phyloP scores from a whole-genome alignment of 176 grass and related monocot genomes.

The Urochloa ruziziensis region DNA sequence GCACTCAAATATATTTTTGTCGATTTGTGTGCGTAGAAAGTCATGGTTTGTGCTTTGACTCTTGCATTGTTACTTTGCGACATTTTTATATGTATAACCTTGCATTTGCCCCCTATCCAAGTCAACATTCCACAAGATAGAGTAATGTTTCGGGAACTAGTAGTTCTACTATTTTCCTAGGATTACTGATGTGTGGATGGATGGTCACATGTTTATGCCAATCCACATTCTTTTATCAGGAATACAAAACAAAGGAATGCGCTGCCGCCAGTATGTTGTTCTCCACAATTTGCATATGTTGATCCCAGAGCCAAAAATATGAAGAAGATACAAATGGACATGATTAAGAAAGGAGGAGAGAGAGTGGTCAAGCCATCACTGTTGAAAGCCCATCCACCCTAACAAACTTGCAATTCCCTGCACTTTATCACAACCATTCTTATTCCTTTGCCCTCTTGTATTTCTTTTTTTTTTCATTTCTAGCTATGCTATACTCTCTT shows the following conservation, averaged over 20 bases:
- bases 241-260: too few relatives aligned
- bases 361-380: slow-evolving; percentile 9
- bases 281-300: background rate
- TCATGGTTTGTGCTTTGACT: slow-evolving; percentile 21
- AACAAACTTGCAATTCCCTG: slow-evolving; percentile 18
- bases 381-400: slow-evolving; percentile 20
- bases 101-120: background rate
- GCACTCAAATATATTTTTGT: background rate
- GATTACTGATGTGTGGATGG: background rate
- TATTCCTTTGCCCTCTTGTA: background rate
- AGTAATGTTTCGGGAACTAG: background rate
- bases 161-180: background rate
- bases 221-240: too few relatives aligned
- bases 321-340: background rate
- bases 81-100: background rate
- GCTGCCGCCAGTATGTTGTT: background rate
- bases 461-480: background rate
- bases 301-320: background rate
- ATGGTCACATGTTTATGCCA: background rate
- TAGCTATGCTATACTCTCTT: too few relatives aligned
- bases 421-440: background rate
- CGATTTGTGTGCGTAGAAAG: background rate
- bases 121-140: background rate
- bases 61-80: background rate
- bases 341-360: background rate